Evolutionary conservation across 257 asterid genomes (phyloP).

Genomic region (Euphrasia confusa): DNA sequence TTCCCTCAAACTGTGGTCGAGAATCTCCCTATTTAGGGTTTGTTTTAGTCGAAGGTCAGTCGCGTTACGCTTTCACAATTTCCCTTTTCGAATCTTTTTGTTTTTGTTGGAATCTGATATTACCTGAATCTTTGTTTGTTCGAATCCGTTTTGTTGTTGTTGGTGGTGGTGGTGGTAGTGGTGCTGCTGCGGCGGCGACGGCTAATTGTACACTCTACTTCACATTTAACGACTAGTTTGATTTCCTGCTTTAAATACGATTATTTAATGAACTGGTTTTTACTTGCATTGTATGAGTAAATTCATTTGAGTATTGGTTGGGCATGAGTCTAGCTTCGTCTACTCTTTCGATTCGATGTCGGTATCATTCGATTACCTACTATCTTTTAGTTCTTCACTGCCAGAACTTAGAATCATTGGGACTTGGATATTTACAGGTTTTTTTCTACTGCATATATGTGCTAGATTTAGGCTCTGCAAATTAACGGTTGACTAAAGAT

Average conservation of each 20-base stretch:
- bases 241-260: not conserved
- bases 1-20: not conserved
- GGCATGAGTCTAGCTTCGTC: slow-evolving; percentile 7
- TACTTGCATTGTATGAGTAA: slow-evolving; percentile 14
- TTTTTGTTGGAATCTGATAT: not conserved
- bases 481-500: slow-evolving; percentile 79
- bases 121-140: not conserved
- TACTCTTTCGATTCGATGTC: slow-evolving; percentile 8
- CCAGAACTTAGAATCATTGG: slow-evolving; percentile 19
- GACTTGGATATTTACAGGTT: slow-evolving; percentile 23
- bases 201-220: no score
- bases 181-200: no score
- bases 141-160: not conserved
- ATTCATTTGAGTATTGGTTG: slow-evolving; percentile 9
- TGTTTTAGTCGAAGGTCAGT: not conserved
- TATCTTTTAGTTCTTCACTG: slow-evolving; percentile 12
- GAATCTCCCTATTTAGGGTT: slow-evolving; percentile 21
- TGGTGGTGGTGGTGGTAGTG: not conserved
- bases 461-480: slow-evolving; percentile 93
- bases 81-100: not conserved
- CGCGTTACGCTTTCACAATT: not conserved
- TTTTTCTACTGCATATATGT: slow-evolving; percentile 49
- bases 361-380: not conserved
- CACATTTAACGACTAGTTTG: not conserved
- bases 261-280: not conserved